Evolutionary conservation across 2,329 filamentous ascomycete genomes (phyloP).

Genomic region (Claviceps capensis): DNA sequence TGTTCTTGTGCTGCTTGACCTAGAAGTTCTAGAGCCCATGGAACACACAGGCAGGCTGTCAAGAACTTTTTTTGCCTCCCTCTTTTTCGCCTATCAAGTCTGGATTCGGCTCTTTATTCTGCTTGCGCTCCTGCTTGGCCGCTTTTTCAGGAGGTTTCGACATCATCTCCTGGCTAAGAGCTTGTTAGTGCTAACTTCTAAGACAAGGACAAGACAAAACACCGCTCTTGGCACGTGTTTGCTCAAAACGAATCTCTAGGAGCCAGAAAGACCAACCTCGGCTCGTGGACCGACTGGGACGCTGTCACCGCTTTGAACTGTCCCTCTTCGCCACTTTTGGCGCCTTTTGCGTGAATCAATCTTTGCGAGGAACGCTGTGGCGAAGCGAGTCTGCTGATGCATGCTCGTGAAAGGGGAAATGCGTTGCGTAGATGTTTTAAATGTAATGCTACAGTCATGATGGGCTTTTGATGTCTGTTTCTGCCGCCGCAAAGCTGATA

Average conservation of each 20-base stretch:
- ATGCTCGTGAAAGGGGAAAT: neutral
- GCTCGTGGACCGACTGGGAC: slow-evolving; percentile 1
- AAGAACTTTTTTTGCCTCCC: neutral
- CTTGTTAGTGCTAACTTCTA: neutral
- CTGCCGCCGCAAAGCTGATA: neutral
- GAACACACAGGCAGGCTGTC: neutral
- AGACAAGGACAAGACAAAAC: neutral
- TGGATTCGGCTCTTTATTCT: neutral
- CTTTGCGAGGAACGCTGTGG: neutral
- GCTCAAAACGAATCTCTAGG: neutral
- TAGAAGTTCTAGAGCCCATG: neutral
- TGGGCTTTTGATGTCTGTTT: neutral
- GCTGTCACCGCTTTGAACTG: slow-evolving; percentile 1
- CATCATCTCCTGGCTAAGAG: neutral
- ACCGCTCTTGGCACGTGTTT: neutral
- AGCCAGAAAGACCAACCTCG: neutral
- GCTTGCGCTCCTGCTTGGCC: neutral
- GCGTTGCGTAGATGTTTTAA: neutral
- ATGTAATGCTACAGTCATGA: neutral
- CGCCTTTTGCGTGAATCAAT: neutral
- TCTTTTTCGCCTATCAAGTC: neutral
- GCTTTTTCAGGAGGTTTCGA: slow-evolving; percentile 1
- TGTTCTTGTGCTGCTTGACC: neutral
- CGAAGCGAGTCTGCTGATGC: neutral
- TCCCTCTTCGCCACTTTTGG: neutral